Base-by-base conservation (phyloP, 2,329 filamentous ascomycete species). In the Bipolaris cookei region DNA sequence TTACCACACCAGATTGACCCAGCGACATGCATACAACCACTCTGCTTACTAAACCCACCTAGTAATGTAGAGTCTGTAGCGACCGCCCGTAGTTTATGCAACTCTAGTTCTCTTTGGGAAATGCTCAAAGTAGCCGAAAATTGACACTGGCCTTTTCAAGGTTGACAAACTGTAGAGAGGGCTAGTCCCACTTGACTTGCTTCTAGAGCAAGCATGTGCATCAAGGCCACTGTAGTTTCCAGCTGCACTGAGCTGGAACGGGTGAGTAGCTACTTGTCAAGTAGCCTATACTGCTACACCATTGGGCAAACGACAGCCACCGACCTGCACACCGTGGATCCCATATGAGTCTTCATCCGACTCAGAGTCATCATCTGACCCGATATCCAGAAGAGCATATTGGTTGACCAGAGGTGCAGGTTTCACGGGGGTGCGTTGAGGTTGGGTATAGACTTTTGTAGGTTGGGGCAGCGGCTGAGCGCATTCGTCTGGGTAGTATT, bases 401-500 rank as follows among this genome's bases (percentile, higher is more conserved):
- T 71, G 66, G 64, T 64, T 77, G 23, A 72, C 34, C 62, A 61
- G 49, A 63, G 74, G 39, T 20, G 61, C 54, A 2, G 66, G 46
- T 37, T 69, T 71, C 32, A 59, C 38, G 2, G 60, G 48, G 23
- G 51, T n/a, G 28, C 51, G 54, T 14, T 56, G 41, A n/a, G 53
- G 44, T 2, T 62, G 45, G 4, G 48, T 51, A 2, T 58, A 58
- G 8, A 42, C 28, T 46, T 56, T 73, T 38, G 41, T 23, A 23
- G 59, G 62, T 14, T 48, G 67, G 25, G 80, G 78, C 45, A 89
- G 73, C 1, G 87, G 82, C 54, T 84, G 82, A 35, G 85, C 84
- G 69, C 91, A 96, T 65, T 93, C 90, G 66, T 96, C 91, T 0
- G 79, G 75, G 59, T 83, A 86, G 83, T 87, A 94, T 13, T 88